Conservation (phyloP, 169 alveolate species). For the Eimeria praecox region DNA sequence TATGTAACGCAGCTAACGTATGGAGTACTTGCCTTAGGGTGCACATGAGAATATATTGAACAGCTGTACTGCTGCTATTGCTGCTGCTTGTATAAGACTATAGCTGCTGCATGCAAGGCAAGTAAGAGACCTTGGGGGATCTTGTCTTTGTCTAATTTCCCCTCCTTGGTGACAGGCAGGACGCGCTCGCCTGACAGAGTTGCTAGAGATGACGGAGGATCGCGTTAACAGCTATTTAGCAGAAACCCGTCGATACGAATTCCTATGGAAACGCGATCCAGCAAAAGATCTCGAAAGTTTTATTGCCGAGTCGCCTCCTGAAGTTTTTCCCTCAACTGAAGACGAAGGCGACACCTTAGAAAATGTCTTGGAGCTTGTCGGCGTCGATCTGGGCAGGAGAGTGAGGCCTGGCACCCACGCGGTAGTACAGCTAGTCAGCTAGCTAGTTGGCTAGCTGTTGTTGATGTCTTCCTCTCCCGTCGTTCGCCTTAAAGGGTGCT, state of each 20-base stretch:
- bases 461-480: too few relatives aligned
- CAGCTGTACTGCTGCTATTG: not conserved
- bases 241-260: constrained; percentile 91
- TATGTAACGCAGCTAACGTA: too few relatives aligned
- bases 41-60: too few relatives aligned
- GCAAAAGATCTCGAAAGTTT: constrained; percentile 90
- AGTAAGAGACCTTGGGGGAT: not conserved
- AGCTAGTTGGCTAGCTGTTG: not conserved
- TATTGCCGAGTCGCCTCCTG: constrained; percentile 89
- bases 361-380: constrained; percentile 90
- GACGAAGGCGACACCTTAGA: constrained; percentile 83
- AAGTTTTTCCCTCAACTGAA: constrained; percentile 79
- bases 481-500: too few relatives aligned
- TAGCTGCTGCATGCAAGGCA: not conserved
- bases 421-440: not conserved
- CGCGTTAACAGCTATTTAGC: constrained; percentile 78
- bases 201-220: constrained; percentile 84
- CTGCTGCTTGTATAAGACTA: not conserved
- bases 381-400: constrained; percentile 81
- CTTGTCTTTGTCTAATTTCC: not conserved
- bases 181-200: constrained; percentile 88
- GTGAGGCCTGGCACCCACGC: not conserved
- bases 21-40: too few relatives aligned
- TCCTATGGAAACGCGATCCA: constrained; percentile 95
- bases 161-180: constrained; percentile 83